Base-by-base conservation (phyloP, 1,139 yeast species). In the Kurtzmaniella quercitrusa region DNA sequence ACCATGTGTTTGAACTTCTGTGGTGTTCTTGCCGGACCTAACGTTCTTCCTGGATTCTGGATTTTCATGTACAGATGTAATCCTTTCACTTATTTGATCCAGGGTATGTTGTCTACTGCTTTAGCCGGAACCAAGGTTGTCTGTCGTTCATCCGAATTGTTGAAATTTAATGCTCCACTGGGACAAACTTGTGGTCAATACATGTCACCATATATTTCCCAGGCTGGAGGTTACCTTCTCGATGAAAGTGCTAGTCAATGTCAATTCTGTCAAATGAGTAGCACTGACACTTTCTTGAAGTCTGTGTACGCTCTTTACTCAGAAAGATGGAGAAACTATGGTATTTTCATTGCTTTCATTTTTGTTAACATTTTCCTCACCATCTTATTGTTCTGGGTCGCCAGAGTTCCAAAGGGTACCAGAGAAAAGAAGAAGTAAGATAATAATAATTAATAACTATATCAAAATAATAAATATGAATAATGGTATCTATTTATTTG, bases 21-120 rank as follows among this genome's bases (percentile, higher is more conserved):
- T 67, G 96, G 95, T 76, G 94, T 85, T 37, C 66, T 88, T 61
- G 85, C 79, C 12, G 73, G 82, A 30, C 78, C 83, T 23, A 57
- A 65, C n/a, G 67, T 65, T 14, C 63, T 85, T 65, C 70, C 70
- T 22, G 60, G 69, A 3, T 67, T 68, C 59, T 70, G 76, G 76
- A 68, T 68, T 41, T 88, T 85, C 68, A 71, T 73, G 76, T 73
- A 71, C 68, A 72, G 88, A 57, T 71, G 68, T 33, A 53, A 50
- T 40, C 61, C 61, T 16, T 53, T 56, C 39, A 55, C 59, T 1
- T 80, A 80, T 52, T 64, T 78, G 53, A 65, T 79, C 38, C 70
- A 70, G 44, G 78, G 76, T 19, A 63, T 79, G 52, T 57, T 83
- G 47, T 56, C 80, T 12, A 77, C 89, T 16, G 60, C 64, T 16